Conservation (phyloP, 2,329 filamentous ascomycete species). For the Karstenula rhodostoma region DNA sequence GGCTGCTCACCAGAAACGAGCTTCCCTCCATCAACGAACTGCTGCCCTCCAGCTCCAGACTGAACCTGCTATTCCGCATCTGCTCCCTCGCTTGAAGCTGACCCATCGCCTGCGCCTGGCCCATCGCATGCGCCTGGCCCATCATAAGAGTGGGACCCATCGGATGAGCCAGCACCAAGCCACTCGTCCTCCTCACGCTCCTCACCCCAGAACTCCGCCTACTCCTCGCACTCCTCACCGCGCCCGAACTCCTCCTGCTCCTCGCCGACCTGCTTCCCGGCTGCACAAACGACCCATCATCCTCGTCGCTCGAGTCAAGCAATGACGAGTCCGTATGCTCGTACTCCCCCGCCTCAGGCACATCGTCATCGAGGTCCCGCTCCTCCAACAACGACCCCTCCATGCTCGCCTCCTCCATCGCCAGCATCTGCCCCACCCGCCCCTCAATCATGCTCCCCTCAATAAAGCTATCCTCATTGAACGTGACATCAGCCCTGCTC, state of each 20-base stretch:
- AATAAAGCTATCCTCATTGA: conserved; percentile 59
- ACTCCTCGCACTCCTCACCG: conserved; percentile 26
- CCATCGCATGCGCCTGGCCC: conserved; percentile 6
- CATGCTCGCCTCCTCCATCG: conserved; percentile 57
- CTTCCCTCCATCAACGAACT: conserved; percentile 48
- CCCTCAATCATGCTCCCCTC: conserved; percentile 54
- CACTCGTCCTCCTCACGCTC: conserved; percentile 17
- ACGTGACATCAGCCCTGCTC: conserved; percentile 56
- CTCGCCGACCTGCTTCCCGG: conserved; percentile 29
- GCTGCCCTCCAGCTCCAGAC: conserved; percentile 44
- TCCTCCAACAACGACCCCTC: conserved; percentile 58
- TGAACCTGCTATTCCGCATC: conserved; percentile 30
- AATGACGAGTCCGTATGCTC: conserved; percentile 63
- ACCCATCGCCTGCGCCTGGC: conserved; percentile 1
- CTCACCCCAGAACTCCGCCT: conserved; percentile 20
- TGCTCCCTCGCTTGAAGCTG: conserved; percentile 8
- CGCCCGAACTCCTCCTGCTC: conserved; percentile 30
- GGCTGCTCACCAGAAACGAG: conserved; percentile 47
- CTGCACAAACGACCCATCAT: conserved; percentile 31
- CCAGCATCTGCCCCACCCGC: conserved; percentile 49
- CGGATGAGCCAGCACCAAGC: conserved; percentile 9
- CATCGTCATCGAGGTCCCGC: conserved; percentile 59
- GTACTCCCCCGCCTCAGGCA: conserved; percentile 62
- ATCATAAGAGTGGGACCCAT: background rate
- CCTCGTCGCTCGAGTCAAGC: conserved; percentile 49